Conservation (phyloP, 768 basidiomycete genomes). For the Rhizopogon roseolus region DNA sequence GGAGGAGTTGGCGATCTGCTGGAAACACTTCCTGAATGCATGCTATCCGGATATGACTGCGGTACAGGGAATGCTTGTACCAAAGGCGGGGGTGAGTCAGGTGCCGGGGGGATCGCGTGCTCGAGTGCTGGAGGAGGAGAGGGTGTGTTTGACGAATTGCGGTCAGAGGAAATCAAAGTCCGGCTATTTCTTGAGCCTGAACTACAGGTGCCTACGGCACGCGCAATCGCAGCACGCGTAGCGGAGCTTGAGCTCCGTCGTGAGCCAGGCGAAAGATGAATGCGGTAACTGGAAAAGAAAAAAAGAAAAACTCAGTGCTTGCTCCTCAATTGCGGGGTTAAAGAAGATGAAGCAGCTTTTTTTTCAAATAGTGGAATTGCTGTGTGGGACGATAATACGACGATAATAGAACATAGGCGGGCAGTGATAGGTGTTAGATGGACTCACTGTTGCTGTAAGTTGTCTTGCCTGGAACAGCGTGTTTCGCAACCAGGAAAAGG, state of each 20-base stretch:
- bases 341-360: slow-evolving; percentile 6
- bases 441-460: slow-evolving; percentile 47
- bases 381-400: slow-evolving; percentile 3
- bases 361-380: not conserved
- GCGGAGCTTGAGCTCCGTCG: slow-evolving; percentile 54
- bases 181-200: slow-evolving; percentile 18
- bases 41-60: slow-evolving; percentile 15
- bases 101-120: slow-evolving; percentile 39
- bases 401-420: not conserved
- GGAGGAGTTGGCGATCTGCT: slow-evolving; percentile 44
- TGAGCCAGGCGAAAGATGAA: slow-evolving; percentile 78
- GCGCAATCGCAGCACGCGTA: slow-evolving; percentile 53
- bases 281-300: slow-evolving; percentile 55
- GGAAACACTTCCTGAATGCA: slow-evolving; percentile 31
- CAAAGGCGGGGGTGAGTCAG: slow-evolving; percentile 52
- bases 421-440: not conserved
- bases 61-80: slow-evolving; percentile 36
- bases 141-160: slow-evolving; percentile 18
- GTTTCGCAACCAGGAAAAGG: slow-evolving; percentile 96
- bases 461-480: slow-evolving; percentile 85
- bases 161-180: slow-evolving; percentile 18
- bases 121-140: slow-evolving; percentile 42
- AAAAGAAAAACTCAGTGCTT: slow-evolving; percentile 10
- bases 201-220: slow-evolving; percentile 28
- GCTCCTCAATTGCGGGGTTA: not conserved